Conservation (phyloP, 2,329 filamentous ascomycete species). For the Fusarium annulatum region DNA sequence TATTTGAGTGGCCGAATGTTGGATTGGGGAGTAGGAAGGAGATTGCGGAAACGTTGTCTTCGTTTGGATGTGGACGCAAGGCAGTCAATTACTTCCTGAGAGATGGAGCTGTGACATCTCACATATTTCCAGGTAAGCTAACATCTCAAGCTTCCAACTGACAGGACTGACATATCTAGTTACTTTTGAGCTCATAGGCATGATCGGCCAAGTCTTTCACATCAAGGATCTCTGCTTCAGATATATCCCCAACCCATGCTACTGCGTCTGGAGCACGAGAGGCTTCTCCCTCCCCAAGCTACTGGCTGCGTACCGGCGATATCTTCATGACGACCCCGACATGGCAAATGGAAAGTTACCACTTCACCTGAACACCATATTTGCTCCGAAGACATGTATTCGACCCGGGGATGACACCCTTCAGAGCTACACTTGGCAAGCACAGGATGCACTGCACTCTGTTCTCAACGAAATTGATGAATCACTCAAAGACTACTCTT, state of each 20-base stretch:
- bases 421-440: not conserved
- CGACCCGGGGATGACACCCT: not conserved
- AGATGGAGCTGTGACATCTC: constrained; percentile 6
- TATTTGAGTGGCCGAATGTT: rapidly evolving
- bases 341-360: not conserved
- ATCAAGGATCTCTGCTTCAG: constrained; percentile 23
- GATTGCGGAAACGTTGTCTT: not conserved
- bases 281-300: not conserved
- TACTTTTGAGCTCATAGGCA: constrained; percentile 13
- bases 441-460: constrained; percentile 6
- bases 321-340: not conserved
- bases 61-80: constrained; percentile 13
- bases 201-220: constrained; percentile 18
- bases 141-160: too few species aligned
- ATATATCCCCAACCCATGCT: constrained; percentile 24
- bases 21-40: not conserved
- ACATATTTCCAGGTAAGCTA: constrained; percentile 19
- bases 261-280: constrained; percentile 2
- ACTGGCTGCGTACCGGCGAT: not conserved
- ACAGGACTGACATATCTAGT: not conserved
- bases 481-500: not conserved
- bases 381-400: not conserved
- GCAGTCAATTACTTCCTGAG: constrained; percentile 4
- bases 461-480: not conserved
- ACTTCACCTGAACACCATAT: not conserved